A percentile compares a stretch with the other conserved stretches of the same genome.
Evolutionary conservation across 371 early-diverging fungal genomes (phyloP).

Genomic region (Rhizopus sp.): DNA sequence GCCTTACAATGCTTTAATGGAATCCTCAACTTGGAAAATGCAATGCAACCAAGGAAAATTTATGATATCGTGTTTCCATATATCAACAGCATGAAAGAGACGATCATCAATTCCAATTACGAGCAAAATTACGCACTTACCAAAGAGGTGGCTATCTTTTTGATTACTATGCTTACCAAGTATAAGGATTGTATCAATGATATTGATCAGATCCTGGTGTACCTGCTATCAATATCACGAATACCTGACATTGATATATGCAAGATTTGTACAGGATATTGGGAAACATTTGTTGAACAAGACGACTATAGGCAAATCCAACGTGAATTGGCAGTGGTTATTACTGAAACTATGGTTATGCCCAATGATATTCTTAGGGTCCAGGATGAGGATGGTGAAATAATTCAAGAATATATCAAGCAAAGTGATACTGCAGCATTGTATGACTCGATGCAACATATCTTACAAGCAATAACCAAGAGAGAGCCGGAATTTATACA

Average conservation of each 20-base stretch:
- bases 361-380: slow-evolving; percentile 97
- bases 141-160: slow-evolving; percentile 47
- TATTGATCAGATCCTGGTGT: slow-evolving; percentile 64
- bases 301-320: slow-evolving; percentile 54
- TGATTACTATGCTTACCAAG: slow-evolving; percentile 78
- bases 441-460: slow-evolving; percentile 97
- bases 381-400: slow-evolving; percentile 99
- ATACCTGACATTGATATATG: slow-evolving; percentile 95
- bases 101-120: background rate
- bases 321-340: slow-evolving; percentile 76
- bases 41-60: background rate
- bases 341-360: slow-evolving; percentile 95
- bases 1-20: slow-evolving; percentile 27
- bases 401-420: slow-evolving; percentile 95
- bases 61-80: background rate
- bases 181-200: slow-evolving; percentile 72
- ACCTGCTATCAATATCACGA: slow-evolving; percentile 81
- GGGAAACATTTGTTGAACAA: slow-evolving; percentile 73
- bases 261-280: slow-evolving; percentile 96
- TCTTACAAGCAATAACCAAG: slow-evolving; percentile 91
- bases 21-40: slow-evolving; percentile 12
- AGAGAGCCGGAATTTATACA: slow-evolving; percentile 69
- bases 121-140: slow-evolving; percentile 11
- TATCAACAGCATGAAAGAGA: slow-evolving; percentile 2
- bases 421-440: slow-evolving; percentile 98